Evolutionary conservation across 495 filamentous ascomycete genomes (phyloP), one percentile per base, ranked within the genome.

Genomic region (Friedmanniomyces endolithicus): DNA sequence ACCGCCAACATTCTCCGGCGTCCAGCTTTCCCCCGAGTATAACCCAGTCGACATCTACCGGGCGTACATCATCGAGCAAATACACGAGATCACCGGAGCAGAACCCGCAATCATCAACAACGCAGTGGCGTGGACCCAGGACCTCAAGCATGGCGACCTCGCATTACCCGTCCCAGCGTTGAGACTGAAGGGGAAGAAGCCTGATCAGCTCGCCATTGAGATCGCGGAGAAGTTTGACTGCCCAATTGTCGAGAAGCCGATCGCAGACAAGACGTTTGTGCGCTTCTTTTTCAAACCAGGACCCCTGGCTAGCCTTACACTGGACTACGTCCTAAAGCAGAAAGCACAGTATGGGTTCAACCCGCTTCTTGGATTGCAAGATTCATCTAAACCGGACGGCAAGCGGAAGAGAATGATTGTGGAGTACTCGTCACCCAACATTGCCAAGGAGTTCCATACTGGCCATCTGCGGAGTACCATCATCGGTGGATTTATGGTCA

Each of bases 1-100:
- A 6, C 25, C 59, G 17, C 64, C 64, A 24, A 19, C 11, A 9
- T 57, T 56, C 34, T 41, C 59, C 29, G 55, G 47, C 9, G 50
- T 62, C 6, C 55, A 57, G 8, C 55, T 60, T 33, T 80, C 71
- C 57, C 86, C 89, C 22, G 75, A 83, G 11, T 55, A 80, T 63
- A 98, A 98, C 73, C 85, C 87, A 22, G 75, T 88, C 54, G 90
- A 98, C 67, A 73, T 94, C 56, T 97, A 90, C 75, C 78, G 92
- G 39, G 78, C 84, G 48, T 87, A 94, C 59, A 82, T 96, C 58
- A 77, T 86, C 52, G 75, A 85, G 43, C 74, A 84, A 31, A 72
- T 98, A 29, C 75, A 78, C n/a, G 72, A 77, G n/a, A 76, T 85
- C 48, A 81, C 83, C 19, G 85, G 79, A 11, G 82, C 90, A 48